phyloP scores from a whole-genome alignment of 805 yeast species.

The Saturnispora hagleri region DNA sequence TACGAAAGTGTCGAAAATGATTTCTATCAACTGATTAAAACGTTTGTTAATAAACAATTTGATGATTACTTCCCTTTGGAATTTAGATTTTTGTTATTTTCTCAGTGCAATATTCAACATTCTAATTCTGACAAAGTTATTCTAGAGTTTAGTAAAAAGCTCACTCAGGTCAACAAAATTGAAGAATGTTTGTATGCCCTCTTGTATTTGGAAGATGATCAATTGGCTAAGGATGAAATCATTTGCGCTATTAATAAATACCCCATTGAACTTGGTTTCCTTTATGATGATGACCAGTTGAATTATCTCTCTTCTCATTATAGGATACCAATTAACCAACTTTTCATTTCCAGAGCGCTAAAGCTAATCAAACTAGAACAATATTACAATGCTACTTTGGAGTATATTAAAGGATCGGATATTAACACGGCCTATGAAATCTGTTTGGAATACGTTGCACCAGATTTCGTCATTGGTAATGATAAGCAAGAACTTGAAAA shows the following conservation, averaged over 20 bases:
- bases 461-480: conserved; percentile 52
- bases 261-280: conserved; percentile 24
- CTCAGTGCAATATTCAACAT: conserved; percentile 8
- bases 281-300: conserved; percentile 24
- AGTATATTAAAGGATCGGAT: conserved; percentile 50
- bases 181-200: conserved; percentile 56
- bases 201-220: conserved; percentile 46
- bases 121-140: conserved; percentile 16
- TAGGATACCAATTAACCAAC: conserved; percentile 37
- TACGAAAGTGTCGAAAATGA: conserved; percentile 7
- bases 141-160: conserved; percentile 39
- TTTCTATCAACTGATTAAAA: not conserved
- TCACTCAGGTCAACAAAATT: conserved; percentile 39
- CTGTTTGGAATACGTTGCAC: conserved; percentile 56
- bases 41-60: not conserved
- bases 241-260: conserved; percentile 28
- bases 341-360: conserved; percentile 54
- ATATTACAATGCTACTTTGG: conserved; percentile 44
- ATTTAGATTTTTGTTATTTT: not conserved
- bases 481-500: conserved; percentile 14
- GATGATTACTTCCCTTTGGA: not conserved
- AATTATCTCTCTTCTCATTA: conserved; percentile 31
- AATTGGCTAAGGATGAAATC: conserved; percentile 34
- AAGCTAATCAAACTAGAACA: conserved; percentile 41
- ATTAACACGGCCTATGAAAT: conserved; percentile 57